Percentiles rank a stretch among this genome's conserved stretches.
phyloP scores from a whole-genome alignment of 2,329 filamentous ascomycete species.

The Sporothrix variecibatus region DNA sequence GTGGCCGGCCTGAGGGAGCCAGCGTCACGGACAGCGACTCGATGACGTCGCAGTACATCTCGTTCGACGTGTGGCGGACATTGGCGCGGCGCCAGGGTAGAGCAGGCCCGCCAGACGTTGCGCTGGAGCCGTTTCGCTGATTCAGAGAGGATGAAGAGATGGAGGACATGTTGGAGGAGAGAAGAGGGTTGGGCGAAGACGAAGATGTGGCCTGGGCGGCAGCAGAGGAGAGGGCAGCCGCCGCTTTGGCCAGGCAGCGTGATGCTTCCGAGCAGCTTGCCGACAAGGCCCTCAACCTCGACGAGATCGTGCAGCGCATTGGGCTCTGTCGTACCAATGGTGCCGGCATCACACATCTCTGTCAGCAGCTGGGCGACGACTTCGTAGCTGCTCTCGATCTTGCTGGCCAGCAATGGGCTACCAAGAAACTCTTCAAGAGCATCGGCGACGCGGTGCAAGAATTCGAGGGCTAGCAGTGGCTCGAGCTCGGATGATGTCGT shows the following conservation, averaged over 20 bases:
- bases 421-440: slow-evolving; percentile 93
- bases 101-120: slow-evolving; percentile 48
- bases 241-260: slow-evolving; percentile 70
- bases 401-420: slow-evolving; percentile 78
- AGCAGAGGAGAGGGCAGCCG: slow-evolving; percentile 23
- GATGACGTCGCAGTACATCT: slow-evolving; percentile 93
- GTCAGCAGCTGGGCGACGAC: slow-evolving; percentile 88
- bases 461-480: slow-evolving; percentile 87
- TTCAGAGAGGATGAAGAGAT: slow-evolving; percentile 38
- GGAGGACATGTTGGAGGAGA: slow-evolving; percentile 11
- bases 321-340: slow-evolving; percentile 86
- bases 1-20: slow-evolving; percentile 82
- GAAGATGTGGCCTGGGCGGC: slow-evolving; percentile 16
- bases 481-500: slow-evolving; percentile 86
- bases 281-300: slow-evolving; percentile 87
- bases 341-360: slow-evolving; percentile 94
- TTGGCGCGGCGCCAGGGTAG: slow-evolving; percentile 89
- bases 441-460: slow-evolving; percentile 90
- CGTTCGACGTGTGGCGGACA: slow-evolving; percentile 93
- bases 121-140: slow-evolving; percentile 38
- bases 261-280: slow-evolving; percentile 84
- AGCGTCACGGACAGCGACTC: slow-evolving; percentile 87
- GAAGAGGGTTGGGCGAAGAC: not conserved
- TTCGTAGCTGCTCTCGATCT: slow-evolving; percentile 89
- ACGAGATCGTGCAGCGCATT: slow-evolving; percentile 91